Percentiles rank a stretch among this genome's conserved stretches.
phyloP scores from a whole-genome alignment of 192 early-diverging fungal species.

The Entrophospora sp. region DNA sequence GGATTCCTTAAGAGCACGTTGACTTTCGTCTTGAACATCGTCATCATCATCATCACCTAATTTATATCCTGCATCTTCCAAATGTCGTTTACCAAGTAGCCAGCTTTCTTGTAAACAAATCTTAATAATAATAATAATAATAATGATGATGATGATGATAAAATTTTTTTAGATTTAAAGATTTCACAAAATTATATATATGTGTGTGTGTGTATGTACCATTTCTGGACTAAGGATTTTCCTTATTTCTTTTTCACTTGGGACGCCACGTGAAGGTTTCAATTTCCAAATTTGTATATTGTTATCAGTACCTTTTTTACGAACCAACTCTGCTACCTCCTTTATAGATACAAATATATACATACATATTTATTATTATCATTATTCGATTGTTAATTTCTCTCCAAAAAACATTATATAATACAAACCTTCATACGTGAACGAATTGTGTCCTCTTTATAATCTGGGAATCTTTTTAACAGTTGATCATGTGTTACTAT shows the following conservation, averaged over 20 bases:
- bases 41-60: slow-evolving; percentile 53
- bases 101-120: slow-evolving; percentile 86
- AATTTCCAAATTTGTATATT: slow-evolving; percentile 89
- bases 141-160: no score
- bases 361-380: no score
- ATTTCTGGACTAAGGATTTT: slow-evolving; percentile 91
- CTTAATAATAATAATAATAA: slow-evolving; percentile 6
- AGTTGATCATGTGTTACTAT: slow-evolving; percentile 72
- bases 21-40: slow-evolving; percentile 57
- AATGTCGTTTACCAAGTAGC: slow-evolving; percentile 82
- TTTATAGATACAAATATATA: slow-evolving; percentile 35
- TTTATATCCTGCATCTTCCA: slow-evolving; percentile 85
- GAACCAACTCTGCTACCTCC: slow-evolving; percentile 93
- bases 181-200: background rate
- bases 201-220: slow-evolving; percentile 32
- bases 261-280: slow-evolving; percentile 60
- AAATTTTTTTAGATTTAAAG: background rate
- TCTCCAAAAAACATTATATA: background rate
- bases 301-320: slow-evolving; percentile 57
- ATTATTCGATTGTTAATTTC: background rate
- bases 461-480: slow-evolving; percentile 74
- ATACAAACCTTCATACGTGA: slow-evolving; percentile 51
- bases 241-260: slow-evolving; percentile 80
- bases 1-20: slow-evolving; percentile 34
- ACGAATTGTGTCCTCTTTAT: slow-evolving; percentile 76